Evolutionary conservation across 2,329 filamentous ascomycete species (phyloP).

Genomic region (Ceratocystis eucalypticola): DNA sequence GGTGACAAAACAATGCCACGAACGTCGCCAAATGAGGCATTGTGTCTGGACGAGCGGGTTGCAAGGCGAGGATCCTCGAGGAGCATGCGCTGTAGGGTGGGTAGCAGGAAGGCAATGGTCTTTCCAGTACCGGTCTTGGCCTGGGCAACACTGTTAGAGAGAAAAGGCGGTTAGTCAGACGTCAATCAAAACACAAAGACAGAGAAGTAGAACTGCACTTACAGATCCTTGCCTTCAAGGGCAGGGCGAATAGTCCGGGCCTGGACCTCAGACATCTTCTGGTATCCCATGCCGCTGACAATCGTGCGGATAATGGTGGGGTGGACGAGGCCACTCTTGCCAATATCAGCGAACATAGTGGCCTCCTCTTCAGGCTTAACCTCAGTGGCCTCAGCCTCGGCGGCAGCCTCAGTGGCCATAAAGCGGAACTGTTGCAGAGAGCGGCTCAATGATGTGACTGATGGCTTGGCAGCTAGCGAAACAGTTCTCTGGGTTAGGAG

Average conservation of each 20-base stretch:
- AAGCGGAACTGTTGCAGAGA: slow-evolving; percentile 19
- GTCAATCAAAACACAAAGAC: slow-evolving; percentile 21
- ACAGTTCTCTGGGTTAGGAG: slow-evolving; percentile 16
- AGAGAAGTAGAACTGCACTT: slow-evolving; percentile 30
- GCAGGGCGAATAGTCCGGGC: slow-evolving; percentile 67
- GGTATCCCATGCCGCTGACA: slow-evolving; percentile 57
- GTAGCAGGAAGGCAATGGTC: slow-evolving; percentile 83
- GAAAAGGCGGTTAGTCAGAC: not conserved
- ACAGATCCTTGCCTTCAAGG: slow-evolving; percentile 71
- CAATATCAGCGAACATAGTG: slow-evolving; percentile 35
- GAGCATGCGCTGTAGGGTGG: slow-evolving; percentile 69
- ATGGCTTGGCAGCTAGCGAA: slow-evolving; percentile 10
- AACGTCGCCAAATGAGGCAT: slow-evolving; percentile 42
- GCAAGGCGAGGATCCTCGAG: slow-evolving; percentile 48
- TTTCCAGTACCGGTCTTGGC: slow-evolving; percentile 96
- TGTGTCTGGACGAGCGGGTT: slow-evolving; percentile 27
- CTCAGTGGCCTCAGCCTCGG: slow-evolving; percentile 10
- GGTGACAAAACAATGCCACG: slow-evolving; percentile 62
- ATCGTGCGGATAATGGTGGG: slow-evolving; percentile 53
- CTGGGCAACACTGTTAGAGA: slow-evolving; percentile 57
- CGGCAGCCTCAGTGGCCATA: slow-evolving; percentile 17
- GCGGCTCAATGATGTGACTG: slow-evolving; percentile 13
- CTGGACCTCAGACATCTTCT: slow-evolving; percentile 88
- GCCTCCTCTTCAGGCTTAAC: slow-evolving; percentile 22
- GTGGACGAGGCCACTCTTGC: slow-evolving; percentile 40